Percentiles rank a stretch among this genome's conserved stretches.
These are phyloP conservation scores for Curvularia hawaiiensis DNA, from an alignment of 2,329 filamentous ascomycete species.

Conservation along the genomic window DNA sequence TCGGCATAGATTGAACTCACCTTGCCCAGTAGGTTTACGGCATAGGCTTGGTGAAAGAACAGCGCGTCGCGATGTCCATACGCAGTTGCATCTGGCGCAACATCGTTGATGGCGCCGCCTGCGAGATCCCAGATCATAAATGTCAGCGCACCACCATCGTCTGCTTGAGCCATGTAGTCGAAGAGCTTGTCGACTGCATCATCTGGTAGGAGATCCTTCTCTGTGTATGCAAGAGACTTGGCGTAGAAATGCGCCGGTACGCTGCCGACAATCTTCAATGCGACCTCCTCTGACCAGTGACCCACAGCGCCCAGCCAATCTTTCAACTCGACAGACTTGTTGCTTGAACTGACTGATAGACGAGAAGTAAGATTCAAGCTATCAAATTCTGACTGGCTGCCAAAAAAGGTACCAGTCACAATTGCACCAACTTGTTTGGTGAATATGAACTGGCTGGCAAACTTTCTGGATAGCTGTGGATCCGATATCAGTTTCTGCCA, in stretches of 20 bases:
- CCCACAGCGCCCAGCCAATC: slow-evolving; percentile 43
- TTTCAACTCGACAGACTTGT: slow-evolving; percentile 31
- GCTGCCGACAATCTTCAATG: slow-evolving; percentile 36
- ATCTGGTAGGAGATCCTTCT: slow-evolving; percentile 39
- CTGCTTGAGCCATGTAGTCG: slow-evolving; percentile 34
- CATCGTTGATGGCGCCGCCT: slow-evolving; percentile 42
- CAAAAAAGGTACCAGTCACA: slow-evolving; percentile 44
- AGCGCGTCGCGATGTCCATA: slow-evolving; percentile 43
- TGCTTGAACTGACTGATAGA: slow-evolving; percentile 28
- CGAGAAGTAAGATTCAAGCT: slow-evolving; percentile 38
- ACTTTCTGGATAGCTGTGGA: slow-evolving; percentile 40
- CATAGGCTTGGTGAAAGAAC: slow-evolving; percentile 48
- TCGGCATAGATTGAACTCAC: background rate
- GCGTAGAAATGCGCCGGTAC: slow-evolving; percentile 44
- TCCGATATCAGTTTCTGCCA: slow-evolving; percentile 44
- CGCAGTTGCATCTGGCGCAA: slow-evolving; percentile 38
- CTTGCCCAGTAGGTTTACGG: slow-evolving; percentile 38
- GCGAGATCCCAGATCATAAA: slow-evolving; percentile 45
- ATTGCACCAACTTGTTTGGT: slow-evolving; percentile 33
- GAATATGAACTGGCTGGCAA: slow-evolving; percentile 41
- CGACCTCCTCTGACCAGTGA: slow-evolving; percentile 42
- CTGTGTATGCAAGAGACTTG: slow-evolving; percentile 42
- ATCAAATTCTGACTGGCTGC: slow-evolving; percentile 40
- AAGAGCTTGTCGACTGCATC: slow-evolving; percentile 40
- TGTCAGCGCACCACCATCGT: slow-evolving; percentile 43